Evolutionary conservation across 2,329 filamentous ascomycete genomes (phyloP).

Genomic region (Botrytis byssoidea): DNA sequence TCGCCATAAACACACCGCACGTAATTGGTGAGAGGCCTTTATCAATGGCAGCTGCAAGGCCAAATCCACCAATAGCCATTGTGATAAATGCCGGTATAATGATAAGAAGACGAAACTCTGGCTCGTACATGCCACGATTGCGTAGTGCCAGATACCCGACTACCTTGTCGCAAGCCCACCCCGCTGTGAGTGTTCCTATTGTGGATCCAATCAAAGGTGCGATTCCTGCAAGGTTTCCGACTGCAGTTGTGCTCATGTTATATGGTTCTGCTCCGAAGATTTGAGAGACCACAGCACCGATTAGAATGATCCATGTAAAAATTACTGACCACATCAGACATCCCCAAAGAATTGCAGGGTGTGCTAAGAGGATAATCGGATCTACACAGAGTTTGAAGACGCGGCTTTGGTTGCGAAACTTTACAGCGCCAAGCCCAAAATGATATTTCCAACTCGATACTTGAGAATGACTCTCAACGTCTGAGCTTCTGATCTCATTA

Average conservation of each 20-base stretch:
- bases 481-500: neutral
- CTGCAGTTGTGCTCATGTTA: neutral
- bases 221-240: neutral
- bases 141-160: neutral
- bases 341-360: neutral
- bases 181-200: neutral
- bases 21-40: neutral
- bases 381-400: neutral
- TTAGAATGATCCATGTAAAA: neutral
- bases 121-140: neutral
- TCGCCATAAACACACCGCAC: neutral
- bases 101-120: neutral
- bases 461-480: neutral
- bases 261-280: neutral
- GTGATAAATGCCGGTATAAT: neutral
- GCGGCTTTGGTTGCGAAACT: neutral
- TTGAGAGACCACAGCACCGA: neutral
- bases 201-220: neutral
- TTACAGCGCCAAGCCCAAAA: neutral
- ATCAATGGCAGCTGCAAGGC: neutral
- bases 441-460: neutral
- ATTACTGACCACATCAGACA: neutral
- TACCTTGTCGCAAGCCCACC: neutral
- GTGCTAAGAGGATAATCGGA: neutral
- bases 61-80: neutral